phyloP scores from a whole-genome alignment of 495 filamentous ascomycete genomes.

The Acidomyces sp. region DNA sequence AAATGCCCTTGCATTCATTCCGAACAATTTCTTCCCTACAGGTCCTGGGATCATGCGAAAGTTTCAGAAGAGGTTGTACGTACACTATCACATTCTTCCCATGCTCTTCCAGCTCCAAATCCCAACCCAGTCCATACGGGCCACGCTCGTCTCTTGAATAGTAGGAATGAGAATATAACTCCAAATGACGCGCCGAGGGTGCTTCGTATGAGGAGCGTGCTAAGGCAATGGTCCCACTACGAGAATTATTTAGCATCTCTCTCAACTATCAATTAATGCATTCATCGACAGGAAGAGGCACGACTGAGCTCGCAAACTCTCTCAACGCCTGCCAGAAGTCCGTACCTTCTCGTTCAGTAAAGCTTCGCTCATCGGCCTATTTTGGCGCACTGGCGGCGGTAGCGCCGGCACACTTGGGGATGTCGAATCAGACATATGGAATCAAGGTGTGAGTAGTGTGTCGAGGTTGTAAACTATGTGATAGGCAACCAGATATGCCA shows the following conservation, averaged over 20 bases:
- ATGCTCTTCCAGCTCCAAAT: slow-evolving; percentile 90
- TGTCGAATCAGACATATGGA: slow-evolving; percentile 48
- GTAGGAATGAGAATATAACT: slow-evolving; percentile 91
- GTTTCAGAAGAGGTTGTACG: slow-evolving; percentile 4
- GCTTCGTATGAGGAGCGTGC: slow-evolving; percentile 89
- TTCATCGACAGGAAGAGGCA: no score
- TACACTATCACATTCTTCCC: slow-evolving; percentile 71
- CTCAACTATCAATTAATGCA: no score
- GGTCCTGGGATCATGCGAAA: no score
- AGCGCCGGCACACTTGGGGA: slow-evolving; percentile 33
- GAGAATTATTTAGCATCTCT: not conserved
- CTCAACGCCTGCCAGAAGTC: no score
- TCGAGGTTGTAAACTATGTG: no score
- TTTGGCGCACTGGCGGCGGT: slow-evolving; percentile 37
- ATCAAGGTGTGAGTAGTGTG: no score
- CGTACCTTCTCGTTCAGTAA: slow-evolving; percentile 89
- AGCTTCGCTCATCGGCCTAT: slow-evolving; percentile 80
- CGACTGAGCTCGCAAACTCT: slow-evolving; percentile 3
- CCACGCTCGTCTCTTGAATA: slow-evolving; percentile 97
- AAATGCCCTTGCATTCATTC: no score
- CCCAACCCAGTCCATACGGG: slow-evolving; percentile 83
- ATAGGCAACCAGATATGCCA: no score
- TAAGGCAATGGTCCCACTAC: slow-evolving; percentile 96
- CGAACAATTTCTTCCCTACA: no score
- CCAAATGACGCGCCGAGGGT: slow-evolving; percentile 88